A percentile compares a stretch with the other conserved stretches of the same genome.
Evolutionary conservation across 108 stramenopile genomes (phyloP).

Genomic region (Cyclotella cryptica): DNA sequence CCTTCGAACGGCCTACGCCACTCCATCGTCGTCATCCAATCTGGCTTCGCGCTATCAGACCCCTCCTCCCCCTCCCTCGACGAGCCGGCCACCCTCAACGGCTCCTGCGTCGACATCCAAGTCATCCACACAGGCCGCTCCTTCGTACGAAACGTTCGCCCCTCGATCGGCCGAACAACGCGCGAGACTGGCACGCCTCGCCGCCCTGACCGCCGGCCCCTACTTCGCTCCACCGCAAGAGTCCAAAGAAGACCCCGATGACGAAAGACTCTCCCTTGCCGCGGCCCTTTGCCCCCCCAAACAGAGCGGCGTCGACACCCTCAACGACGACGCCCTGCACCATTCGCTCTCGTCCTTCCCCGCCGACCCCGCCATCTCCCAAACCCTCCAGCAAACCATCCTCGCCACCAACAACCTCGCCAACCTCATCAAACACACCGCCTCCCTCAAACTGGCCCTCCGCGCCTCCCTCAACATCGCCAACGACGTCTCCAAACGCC

Average conservation of each 20-base stretch:
- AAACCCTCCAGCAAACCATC: constrained; percentile 49
- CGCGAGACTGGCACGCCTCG: constrained; percentile 65
- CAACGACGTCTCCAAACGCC: constrained; percentile 79
- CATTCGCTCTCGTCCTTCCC: no score
- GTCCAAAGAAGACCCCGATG: neutral
- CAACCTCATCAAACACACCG: constrained; percentile 63
- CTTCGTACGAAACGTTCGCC: constrained; percentile 86
- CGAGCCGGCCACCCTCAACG: constrained; percentile 4
- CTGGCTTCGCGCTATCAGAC: constrained; percentile 13
- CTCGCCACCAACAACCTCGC: constrained; percentile 60
- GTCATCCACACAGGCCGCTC: neutral
- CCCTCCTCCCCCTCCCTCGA: constrained; percentile 14
- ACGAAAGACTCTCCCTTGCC: constrained; percentile 20
- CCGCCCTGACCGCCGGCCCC: constrained; percentile 82
- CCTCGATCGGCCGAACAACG: constrained; percentile 75
- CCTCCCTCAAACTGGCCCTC: constrained; percentile 72
- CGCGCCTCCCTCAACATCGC: constrained; percentile 79
- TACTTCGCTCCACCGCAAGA: constrained; percentile 4
- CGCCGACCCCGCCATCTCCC: constrained; percentile 20
- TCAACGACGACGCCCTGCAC: neutral
- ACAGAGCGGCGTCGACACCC: neutral
- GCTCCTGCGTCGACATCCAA: constrained; percentile 1
- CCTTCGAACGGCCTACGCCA: constrained; percentile 7
- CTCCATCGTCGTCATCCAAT: constrained; percentile 12
- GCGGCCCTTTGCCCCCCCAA: constrained; percentile 49